These are phyloP conservation scores for Syzygium aromaticum DNA, from an alignment of 345 rosid species.

Conservation along the genomic window DNA sequence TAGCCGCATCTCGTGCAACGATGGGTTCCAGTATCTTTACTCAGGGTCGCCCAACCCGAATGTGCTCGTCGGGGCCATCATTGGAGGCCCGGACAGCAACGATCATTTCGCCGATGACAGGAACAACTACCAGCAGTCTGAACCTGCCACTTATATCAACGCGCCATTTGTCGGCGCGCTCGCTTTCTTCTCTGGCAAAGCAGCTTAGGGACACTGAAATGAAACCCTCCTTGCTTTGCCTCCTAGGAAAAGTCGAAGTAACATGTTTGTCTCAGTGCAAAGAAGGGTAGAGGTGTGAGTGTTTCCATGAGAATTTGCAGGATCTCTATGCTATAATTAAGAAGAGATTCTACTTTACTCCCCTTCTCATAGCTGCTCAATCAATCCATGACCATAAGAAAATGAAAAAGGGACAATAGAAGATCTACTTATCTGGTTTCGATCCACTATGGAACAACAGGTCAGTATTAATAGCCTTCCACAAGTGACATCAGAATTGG, in stretches of 20 bases:
- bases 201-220: not conserved
- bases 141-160: slow-evolving; percentile 66
- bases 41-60: slow-evolving; percentile 52
- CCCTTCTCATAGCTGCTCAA: not conserved
- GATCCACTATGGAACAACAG: not conserved
- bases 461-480: not conserved
- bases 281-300: not conserved
- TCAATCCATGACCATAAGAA: not conserved
- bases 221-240: not conserved
- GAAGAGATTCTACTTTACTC: not conserved
- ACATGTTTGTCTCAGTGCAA: not conserved
- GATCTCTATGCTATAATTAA: not conserved
- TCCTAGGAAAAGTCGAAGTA: not conserved
- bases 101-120: slow-evolving; percentile 56
- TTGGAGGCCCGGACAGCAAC: slow-evolving; percentile 57
- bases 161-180: slow-evolving; percentile 69
- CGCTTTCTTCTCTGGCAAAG: slow-evolving; percentile 39
- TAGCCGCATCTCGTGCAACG: slow-evolving; percentile 30
- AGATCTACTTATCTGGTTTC: not conserved
- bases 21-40: slow-evolving; percentile 43
- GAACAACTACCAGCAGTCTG: slow-evolving; percentile 58
- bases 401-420: not conserved
- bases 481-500: not conserved
- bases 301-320: not conserved
- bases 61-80: slow-evolving; percentile 47